Evolutionary conservation across 2,329 filamentous ascomycete genomes (phyloP).

Genomic region (Trematosphaeria pertusa): DNA sequence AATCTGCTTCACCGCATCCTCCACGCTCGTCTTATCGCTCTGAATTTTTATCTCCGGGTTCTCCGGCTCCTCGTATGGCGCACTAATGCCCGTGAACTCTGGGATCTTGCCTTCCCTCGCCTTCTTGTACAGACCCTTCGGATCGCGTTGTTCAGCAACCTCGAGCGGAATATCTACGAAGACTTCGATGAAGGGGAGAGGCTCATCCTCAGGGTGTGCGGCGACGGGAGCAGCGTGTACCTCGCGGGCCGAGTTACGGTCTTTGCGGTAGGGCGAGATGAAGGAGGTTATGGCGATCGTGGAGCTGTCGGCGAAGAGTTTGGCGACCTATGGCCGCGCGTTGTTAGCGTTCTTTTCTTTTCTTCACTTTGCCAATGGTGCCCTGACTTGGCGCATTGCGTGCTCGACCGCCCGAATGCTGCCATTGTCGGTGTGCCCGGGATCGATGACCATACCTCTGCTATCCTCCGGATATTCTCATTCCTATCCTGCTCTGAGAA

Average conservation of each 20-base stretch:
- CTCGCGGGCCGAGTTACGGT: conserved; percentile 80
- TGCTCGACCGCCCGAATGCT: conserved; percentile 17
- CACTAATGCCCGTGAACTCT: conserved; percentile 94
- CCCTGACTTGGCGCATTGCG: conserved; percentile 20
- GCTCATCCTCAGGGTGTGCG: conserved; percentile 61
- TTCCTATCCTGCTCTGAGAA: conserved; percentile 93
- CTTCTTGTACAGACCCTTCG: conserved; percentile 98
- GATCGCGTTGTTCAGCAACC: conserved; percentile 92
- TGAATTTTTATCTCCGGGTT: conserved; percentile 86
- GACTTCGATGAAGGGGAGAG: conserved; percentile 91
- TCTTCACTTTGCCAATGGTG: not conserved
- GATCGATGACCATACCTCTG: conserved; percentile 63
- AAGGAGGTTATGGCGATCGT: conserved; percentile 93
- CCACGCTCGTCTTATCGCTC: conserved; percentile 81
- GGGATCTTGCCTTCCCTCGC: conserved; percentile 92
- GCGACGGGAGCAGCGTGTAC: conserved; percentile 70
- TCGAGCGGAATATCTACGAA: conserved; percentile 90
- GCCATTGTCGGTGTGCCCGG: conserved; percentile 1
- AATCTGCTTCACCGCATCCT: conserved; percentile 88
- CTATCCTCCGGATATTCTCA: conserved; percentile 97
- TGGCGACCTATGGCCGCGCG: conserved; percentile 72
- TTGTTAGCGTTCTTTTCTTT: conserved; percentile 1
- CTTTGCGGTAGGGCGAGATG: conserved; percentile 92
- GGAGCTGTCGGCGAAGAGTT: conserved; percentile 91
- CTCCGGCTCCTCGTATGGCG: conserved; percentile 90